Evolutionary conservation across 441 rosid species (phyloP).

Genomic region (Adansonia grandidieri): DNA sequence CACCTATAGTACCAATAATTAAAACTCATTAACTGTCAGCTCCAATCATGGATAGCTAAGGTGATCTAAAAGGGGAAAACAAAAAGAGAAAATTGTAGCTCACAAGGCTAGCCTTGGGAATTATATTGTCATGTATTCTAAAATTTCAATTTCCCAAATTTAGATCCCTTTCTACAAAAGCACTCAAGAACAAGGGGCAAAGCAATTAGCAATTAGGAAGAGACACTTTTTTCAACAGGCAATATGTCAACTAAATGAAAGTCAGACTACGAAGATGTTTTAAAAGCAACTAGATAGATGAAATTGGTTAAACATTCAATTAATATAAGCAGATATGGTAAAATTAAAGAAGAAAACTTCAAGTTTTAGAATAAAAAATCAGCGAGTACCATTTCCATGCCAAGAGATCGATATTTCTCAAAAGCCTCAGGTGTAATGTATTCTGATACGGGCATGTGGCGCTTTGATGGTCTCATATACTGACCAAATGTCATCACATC

Average conservation of each 20-base stretch:
- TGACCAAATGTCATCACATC: constrained; percentile 98
- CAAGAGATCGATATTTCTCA: constrained; percentile 75
- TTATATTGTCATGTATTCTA: constrained; percentile 7
- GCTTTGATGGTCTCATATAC: constrained; percentile 98
- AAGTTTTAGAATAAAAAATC: background rate
- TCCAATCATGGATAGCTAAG: background rate
- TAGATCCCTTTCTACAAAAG: background rate
- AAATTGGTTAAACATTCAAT: background rate
- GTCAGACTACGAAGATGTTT: background rate
- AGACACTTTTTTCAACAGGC: background rate
- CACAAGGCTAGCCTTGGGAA: constrained; percentile 8
- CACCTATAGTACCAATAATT: background rate
- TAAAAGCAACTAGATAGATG: background rate
- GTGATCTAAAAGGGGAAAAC: background rate
- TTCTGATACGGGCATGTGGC: constrained; percentile 96
- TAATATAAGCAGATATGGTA: background rate
- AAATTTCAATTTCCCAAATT: background rate
- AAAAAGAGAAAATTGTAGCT: background rate
- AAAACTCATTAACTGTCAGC: constrained; percentile 3
- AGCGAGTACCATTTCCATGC: constrained; percentile 88
- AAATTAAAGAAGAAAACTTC: background rate
- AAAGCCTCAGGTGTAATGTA: constrained; percentile 94
- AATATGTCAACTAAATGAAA: constrained; percentile 2
- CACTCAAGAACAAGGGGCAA: background rate
- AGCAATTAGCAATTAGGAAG: background rate